Evolutionary conservation across 2,329 filamentous ascomycete genomes (phyloP), one percentile per base, ranked within the genome.

Genomic region (Trichophyton benhamiae): DNA sequence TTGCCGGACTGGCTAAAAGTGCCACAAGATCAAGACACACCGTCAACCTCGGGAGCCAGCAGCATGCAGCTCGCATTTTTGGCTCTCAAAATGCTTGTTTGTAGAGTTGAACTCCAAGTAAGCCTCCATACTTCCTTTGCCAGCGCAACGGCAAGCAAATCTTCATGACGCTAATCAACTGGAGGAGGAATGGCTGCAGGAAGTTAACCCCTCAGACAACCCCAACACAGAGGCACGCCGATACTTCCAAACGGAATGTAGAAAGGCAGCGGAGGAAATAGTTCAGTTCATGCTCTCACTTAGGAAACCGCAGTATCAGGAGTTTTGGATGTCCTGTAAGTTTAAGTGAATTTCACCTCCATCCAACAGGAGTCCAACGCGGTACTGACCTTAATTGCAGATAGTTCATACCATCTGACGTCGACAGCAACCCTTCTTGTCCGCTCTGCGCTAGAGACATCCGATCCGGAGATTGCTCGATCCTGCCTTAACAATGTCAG

Each of bases 371-470:
- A 44, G 17, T 1, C 20, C n/a, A 48, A 20, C 3, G 8, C 9
- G 44, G 25, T 48, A 48, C 17, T 59, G 36, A 59, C 57, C 9
- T 17, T 17, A 46, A 11, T 25, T 15, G 3, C 38, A 74, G 76
- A 79, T 62, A 80, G 78, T 58, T 79, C 79, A 1, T 80, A 82
- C 62, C 73, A 82, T 22, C 72, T 82, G 15, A 80, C 80, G 0
- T 80, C 79, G 17, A 80, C 79, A 3, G 76, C 79, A n/a, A 82
- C 78, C 0, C 75, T 81, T 6, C 74, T 80, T 9, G 74, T 82
- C 22, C 76, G 80, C 46, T 80, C 79, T 67, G 74, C 77, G 2
- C 72, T 82, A 30, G 78, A 82, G 66, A 79, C 80, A 1, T 75
- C 75, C 17, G 77, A 81, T 61, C 66, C 70, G 1, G 73, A 76